These are phyloP conservation scores for Cladophialophora yegresii DNA, from an alignment of 2,329 filamentous ascomycete genomes.

Conservation along the genomic window DNA sequence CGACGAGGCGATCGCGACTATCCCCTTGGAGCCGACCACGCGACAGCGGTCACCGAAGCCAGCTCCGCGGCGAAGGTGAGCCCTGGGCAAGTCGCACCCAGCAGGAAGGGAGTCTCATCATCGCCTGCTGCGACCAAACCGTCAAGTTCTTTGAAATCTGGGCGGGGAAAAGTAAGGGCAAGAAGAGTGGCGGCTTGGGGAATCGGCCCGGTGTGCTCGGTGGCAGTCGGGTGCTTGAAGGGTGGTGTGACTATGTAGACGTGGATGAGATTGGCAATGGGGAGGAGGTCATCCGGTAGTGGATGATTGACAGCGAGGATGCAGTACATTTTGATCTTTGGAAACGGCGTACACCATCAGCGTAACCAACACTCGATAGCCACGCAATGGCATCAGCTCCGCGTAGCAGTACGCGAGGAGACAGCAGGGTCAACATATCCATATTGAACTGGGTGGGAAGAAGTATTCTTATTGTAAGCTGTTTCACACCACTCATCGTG, in stretches of 20 bases:
- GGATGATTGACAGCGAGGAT: background rate
- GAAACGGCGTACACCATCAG: background rate
- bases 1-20: background rate
- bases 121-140: slow-evolving; percentile 86
- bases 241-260: slow-evolving; percentile 71
- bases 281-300: slow-evolving; percentile 66
- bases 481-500: background rate
- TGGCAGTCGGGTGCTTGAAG: slow-evolving; percentile 82
- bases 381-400: background rate
- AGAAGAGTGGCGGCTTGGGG: slow-evolving; percentile 48
- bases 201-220: slow-evolving; percentile 63
- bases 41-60: slow-evolving; percentile 13
- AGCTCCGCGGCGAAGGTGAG: slow-evolving; percentile 51
- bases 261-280: slow-evolving; percentile 55
- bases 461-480: slow-evolving; percentile 1
- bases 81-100: slow-evolving; percentile 58
- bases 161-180: slow-evolving; percentile 63
- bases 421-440: background rate
- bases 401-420: background rate
- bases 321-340: background rate
- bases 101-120: slow-evolving; percentile 80
- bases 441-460: background rate
- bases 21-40: slow-evolving; percentile 15
- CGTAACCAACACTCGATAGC: background rate
- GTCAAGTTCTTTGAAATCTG: slow-evolving; percentile 97